Conservation (phyloP, 768 basidiomycete genomes). For the Tricholomella constricta region DNA sequence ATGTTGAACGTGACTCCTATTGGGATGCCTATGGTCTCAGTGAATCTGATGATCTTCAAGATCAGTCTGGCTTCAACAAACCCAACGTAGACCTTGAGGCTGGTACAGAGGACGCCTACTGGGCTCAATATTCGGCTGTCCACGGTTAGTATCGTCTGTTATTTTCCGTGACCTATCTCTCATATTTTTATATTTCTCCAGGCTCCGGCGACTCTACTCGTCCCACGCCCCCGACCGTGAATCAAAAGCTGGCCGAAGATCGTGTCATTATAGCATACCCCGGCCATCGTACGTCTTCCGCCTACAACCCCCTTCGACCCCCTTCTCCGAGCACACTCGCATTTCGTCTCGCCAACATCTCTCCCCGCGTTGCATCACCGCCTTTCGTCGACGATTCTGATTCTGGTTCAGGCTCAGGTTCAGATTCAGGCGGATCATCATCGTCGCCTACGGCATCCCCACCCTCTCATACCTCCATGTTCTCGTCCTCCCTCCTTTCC, state of each 20-base stretch:
- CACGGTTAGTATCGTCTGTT: constrained; percentile 52
- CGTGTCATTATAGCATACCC: constrained; percentile 37
- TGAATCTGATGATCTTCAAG: constrained; percentile 31
- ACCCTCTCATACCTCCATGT: constrained; percentile 1
- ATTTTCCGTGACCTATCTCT: not conserved
- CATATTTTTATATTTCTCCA: constrained; percentile 28
- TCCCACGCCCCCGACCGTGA: constrained; percentile 48
- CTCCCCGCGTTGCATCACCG: constrained; percentile 25
- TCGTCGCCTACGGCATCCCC: constrained; percentile 15
- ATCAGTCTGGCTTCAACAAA: constrained; percentile 14
- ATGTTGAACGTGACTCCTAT: constrained; percentile 58
- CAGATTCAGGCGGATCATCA: constrained; percentile 9
- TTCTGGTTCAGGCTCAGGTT: constrained; percentile 24
- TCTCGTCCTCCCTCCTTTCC: not conserved
- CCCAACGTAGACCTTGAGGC: constrained; percentile 22
- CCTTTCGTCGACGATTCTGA: constrained; percentile 25
- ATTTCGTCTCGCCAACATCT: constrained; percentile 40
- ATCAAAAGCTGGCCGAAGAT: constrained; percentile 28
- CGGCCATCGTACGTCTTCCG: constrained; percentile 24
- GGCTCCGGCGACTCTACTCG: constrained; percentile 74
- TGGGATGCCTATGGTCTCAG: constrained; percentile 65
- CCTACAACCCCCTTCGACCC: constrained; percentile 42
- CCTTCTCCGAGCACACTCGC: constrained; percentile 44
- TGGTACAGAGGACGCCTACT: constrained; percentile 64
- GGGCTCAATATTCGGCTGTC: constrained; percentile 71